These are phyloP conservation scores for Agaricus subrufescens DNA, from an alignment of 768 basidiomycete species.

Conservation along the genomic window DNA sequence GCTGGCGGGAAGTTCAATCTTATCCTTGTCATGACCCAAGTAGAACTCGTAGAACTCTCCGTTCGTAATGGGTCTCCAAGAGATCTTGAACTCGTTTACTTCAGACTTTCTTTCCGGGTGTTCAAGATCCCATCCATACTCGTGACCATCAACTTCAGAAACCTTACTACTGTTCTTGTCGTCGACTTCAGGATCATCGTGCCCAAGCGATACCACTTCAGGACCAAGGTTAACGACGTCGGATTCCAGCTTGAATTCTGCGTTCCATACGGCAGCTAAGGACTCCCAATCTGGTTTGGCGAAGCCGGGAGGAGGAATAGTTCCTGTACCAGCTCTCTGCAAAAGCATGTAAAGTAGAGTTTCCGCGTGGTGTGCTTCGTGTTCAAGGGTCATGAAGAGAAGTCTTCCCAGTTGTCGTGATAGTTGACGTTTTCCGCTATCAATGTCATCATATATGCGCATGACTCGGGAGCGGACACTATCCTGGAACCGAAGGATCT, in stretches of 20 bases:
- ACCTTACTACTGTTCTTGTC: conserved; percentile 38
- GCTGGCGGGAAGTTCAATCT: conserved; percentile 58
- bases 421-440: conserved; percentile 41
- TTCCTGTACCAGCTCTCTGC: conserved; percentile 74
- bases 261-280: conserved; percentile 44
- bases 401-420: conserved; percentile 72
- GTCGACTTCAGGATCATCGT: conserved; percentile 75
- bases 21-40: conserved; percentile 34
- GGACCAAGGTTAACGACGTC: conserved; percentile 55
- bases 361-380: conserved; percentile 88
- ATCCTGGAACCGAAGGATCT: conserved; percentile 74
- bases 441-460: conserved; percentile 69
- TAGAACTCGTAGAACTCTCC: conserved; percentile 78
- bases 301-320: conserved; percentile 76
- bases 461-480: conserved; percentile 71
- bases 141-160: conserved; percentile 46
- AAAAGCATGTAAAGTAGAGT: conserved; percentile 94
- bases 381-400: conserved; percentile 88
- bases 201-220: conserved; percentile 61
- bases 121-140: conserved; percentile 97
- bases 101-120: conserved; percentile 58
- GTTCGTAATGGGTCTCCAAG: conserved; percentile 86
- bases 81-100: conserved; percentile 70
- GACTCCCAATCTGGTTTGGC: conserved; percentile 65
- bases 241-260: conserved; percentile 35